These are phyloP conservation scores for Alectoria sarmentosa DNA, from an alignment of 495 filamentous ascomycete genomes.

Conservation along the genomic window DNA sequence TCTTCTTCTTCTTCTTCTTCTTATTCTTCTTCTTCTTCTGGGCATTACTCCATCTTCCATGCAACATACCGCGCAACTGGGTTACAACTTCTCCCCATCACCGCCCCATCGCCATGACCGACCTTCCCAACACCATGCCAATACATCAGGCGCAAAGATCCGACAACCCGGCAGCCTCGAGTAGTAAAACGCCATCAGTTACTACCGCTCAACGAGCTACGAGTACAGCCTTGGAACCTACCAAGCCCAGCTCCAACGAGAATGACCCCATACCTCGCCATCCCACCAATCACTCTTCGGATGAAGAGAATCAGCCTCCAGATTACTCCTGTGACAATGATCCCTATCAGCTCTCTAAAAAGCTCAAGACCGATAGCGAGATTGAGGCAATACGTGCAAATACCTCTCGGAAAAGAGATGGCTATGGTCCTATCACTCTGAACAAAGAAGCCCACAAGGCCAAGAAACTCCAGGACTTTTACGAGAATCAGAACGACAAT, in stretches of 20 bases:
- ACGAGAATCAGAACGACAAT: slow-evolving; percentile 85
- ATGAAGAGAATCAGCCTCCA: slow-evolving; percentile 57
- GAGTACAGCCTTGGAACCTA: slow-evolving; percentile 37
- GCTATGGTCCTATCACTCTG: slow-evolving; percentile 37
- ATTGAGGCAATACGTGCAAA: slow-evolving; percentile 77
- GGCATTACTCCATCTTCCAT: neutral
- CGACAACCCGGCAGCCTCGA: slow-evolving; percentile 22
- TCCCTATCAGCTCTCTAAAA: slow-evolving; percentile 72
- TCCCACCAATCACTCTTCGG: slow-evolving; percentile 28
- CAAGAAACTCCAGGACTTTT: slow-evolving; percentile 73
- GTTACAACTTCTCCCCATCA: neutral
- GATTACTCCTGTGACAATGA: slow-evolving; percentile 59
- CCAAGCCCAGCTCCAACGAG: slow-evolving; percentile 34
- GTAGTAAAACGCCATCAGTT: slow-evolving; percentile 12
- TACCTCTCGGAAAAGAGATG: slow-evolving; percentile 67
- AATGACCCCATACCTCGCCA: slow-evolving; percentile 43
- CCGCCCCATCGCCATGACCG: slow-evolving; percentile 5
- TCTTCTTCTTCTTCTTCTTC: too few relatives aligned
- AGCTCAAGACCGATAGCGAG: slow-evolving; percentile 70
- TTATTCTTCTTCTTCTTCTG: too few relatives aligned
- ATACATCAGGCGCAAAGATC: slow-evolving; percentile 29
- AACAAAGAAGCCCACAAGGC: slow-evolving; percentile 39
- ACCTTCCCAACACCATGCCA: slow-evolving; percentile 5
- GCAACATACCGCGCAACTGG: neutral
- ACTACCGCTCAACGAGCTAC: slow-evolving; percentile 33